Evolutionary conservation across 768 basidiomycete genomes (phyloP), one percentile per base, ranked within the genome.

Genomic region (Podaxis sp.): DNA sequence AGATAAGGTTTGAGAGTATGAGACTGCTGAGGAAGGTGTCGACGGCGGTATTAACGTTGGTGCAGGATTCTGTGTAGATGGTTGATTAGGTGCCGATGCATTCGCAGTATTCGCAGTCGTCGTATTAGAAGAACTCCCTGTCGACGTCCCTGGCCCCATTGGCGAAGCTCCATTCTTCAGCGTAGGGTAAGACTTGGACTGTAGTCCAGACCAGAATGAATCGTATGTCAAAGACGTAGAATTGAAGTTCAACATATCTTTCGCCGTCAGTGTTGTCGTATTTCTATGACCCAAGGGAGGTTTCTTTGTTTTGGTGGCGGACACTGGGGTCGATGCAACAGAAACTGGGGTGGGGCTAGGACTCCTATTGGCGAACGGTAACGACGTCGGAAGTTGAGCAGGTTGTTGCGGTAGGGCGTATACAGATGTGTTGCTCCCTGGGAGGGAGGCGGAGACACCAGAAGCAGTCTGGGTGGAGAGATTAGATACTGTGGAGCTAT

Each of bases 161-260:
- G 14, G 18, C 23, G 47, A 14, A 5, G 28, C 35, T 25, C 56
- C 56, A 21, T 23, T 13, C 23, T 53, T 52, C 27, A 53, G 18
- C 9, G 32, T 18, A n/a, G 59, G 59, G 35, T 60, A 60, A 14
- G 51, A 54, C 23, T 60, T 60, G 5, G 59, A 60, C 32, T 60
- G 59, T 9, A 60, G 11, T 23, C 59, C 59, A 4, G 59, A 60
- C 59, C 59, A 60, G 28, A 60, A 60, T 7, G 59, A 60, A 36
- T 60, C 59, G 35, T 60, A 60, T 1, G 59, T 60, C 51, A 60
- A 44, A 0, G 59, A 53, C 21, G 51, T 35, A 6, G 50, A 25
- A 7, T 35, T 53, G 25, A 53, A 53, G 25, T 44, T 23, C 38
- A 59, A 59, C 57, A 51, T 59, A 23, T 59, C 57, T 5, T 60